phyloP scores from a whole-genome alignment of 2,329 filamentous ascomycete species.

The Hypoxylon sp. region DNA sequence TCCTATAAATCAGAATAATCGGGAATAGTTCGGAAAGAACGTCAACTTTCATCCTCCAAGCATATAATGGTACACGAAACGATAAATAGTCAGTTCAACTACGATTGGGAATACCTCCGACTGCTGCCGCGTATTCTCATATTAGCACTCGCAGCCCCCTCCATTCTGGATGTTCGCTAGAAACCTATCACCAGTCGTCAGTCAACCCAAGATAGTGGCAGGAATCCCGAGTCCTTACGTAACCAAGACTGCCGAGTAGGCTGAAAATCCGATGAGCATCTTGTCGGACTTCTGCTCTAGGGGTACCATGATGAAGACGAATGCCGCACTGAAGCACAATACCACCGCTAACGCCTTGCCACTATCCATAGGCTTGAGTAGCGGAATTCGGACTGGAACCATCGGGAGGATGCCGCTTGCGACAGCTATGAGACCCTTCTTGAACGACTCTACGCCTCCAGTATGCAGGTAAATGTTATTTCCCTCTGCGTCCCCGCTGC shows the following conservation, averaged over 20 bases:
- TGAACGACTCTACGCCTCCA: conserved; percentile 14
- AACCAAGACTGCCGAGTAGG: conserved; percentile 19
- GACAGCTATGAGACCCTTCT: conserved; percentile 19
- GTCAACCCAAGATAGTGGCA: neutral
- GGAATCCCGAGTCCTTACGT: conserved; percentile 2
- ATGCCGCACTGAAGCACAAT: conserved; percentile 16
- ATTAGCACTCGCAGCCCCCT: neutral
- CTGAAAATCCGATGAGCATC: conserved; percentile 20
- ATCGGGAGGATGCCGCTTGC: conserved; percentile 12
- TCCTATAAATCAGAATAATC: neutral
- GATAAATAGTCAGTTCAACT: neutral
- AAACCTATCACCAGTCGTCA: conserved; percentile 3
- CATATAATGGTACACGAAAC: neutral
- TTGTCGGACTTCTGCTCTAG: conserved; percentile 15
- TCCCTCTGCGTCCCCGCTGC: neutral
- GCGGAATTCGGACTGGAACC: conserved; percentile 11
- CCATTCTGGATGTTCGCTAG: conserved; percentile 16
- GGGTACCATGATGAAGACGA: conserved; percentile 12
- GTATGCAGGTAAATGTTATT: conserved; percentile 9
- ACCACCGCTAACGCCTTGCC: conserved; percentile 11
- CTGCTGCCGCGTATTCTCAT: neutral
- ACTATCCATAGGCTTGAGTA: conserved; percentile 19
- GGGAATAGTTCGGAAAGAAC: neutral
- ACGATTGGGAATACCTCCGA: neutral
- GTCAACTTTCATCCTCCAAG: neutral